Evolutionary conservation across 495 filamentous ascomycete species (phyloP), one percentile per base, ranked within the genome.

Genomic region (Daldinia childiae): DNA sequence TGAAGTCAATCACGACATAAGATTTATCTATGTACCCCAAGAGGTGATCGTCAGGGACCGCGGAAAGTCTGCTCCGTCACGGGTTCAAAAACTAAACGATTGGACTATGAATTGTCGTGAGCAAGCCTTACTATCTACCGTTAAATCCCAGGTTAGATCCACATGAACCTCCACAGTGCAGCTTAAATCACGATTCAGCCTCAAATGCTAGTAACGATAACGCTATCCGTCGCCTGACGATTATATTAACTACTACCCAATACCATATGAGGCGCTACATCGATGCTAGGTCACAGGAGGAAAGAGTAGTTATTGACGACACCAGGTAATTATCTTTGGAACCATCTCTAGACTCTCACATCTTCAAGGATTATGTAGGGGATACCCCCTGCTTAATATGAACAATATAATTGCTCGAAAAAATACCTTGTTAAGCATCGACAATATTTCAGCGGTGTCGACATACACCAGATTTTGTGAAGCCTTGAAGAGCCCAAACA

Each of bases 131-230:
- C 19, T 21, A 6, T 48, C 9, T 48, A 48, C 43, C 2, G 21
- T 21, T n/a, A n/a, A 24, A 62, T 62, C 3, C 12, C 6, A 11
- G 12, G 30, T 6, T 6, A 19, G 34, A 7, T 6, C 56, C 43
- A 39, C 30, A 52, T 9, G 12, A 21, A 17, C 27, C 45, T 60
- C 27, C 38, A 41, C 61, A 26, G 19, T 58, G 58, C 30, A 39
- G 39, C 48, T 66, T 51, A 36, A 69, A 38, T 24, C 39, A 38
- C 55, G 62, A 51, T 43, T 62, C 41, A 62, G 51, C 41, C 58
- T 52, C 27, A 56, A 32, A 54, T 3, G 64, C 39, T n/a, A 11
- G 26, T 56, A 45, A 58, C 29, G 19, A 60, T 27, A 48, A 30
- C 56, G 55, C 17, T 34, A 11, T 69, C 26, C 1, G 21, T 19